Base-by-base conservation (phyloP, 441 rosid genomes). In the Kokia cookei region DNA sequence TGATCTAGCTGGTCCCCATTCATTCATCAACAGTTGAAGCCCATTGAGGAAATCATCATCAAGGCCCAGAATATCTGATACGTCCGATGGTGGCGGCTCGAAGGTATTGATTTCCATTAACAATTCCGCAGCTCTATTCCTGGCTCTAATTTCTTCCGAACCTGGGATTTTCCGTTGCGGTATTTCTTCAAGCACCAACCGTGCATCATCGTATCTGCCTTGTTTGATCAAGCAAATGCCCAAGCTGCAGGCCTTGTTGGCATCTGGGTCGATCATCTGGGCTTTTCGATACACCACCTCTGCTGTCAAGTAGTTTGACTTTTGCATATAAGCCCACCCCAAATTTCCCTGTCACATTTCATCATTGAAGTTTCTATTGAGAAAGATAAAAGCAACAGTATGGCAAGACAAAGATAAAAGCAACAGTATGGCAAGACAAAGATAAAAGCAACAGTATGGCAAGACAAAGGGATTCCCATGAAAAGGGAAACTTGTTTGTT, bases 311-410 rank as follows among this genome's bases (percentile, higher is more conserved):
- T 75, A 91, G 85, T 90, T 93, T 7, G 87, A 70, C 78, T 93
- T 91, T 75, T 91, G 98, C 95, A 91, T 91, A 78, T 95, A 89
- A n/a, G 96, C 98, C 99, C 99, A 95, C 6, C 96, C 98, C 86
- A 95, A 80, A 77, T 95, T 93, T 2, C 98, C 98, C 97, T 95
- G 81, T 17, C n/a, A 13, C 10, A 57, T 27, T 54, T 1, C 58
- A 17, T 5, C 62, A 22, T 24, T 24, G 62, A 57, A 57, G 62
- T 22, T 57, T 24, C n/a, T 1, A 11, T 24, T 57, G 26, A 53
- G 58, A 53, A 53, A 22, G 29, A 19, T 19, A 19, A 37, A 37
- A 37, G 42, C 42, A 37, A 37, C 42, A 17, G 57, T 8, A 53
- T 19, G 57, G 19, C 9, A 17, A 53, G 57, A 53, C 57, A 53